phyloP scores from a whole-genome alignment of 116 monocot species.

The Iris pallida region DNA sequence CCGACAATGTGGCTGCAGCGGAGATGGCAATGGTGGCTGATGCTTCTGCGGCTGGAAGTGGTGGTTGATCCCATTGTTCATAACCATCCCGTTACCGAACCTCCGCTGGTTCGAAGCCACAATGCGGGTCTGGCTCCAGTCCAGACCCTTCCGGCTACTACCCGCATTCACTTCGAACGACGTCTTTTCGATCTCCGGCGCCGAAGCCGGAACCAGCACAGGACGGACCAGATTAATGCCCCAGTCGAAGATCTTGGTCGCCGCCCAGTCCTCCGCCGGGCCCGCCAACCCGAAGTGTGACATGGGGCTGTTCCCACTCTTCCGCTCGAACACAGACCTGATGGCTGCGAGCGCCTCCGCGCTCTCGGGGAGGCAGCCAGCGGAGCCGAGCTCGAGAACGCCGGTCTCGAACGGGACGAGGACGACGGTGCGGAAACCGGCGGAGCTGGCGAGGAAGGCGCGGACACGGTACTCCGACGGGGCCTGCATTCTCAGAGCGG shows the following conservation, averaged over 20 bases:
- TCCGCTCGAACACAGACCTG: conserved; percentile 12
- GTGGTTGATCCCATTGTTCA: neutral
- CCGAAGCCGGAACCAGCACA: neutral
- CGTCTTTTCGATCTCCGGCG: conserved; percentile 9
- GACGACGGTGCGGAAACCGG: conserved; percentile 36
- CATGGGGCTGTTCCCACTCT: neutral
- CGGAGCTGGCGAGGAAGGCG: conserved; percentile 28
- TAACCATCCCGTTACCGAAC: conserved; percentile 4
- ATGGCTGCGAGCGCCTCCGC: conserved; percentile 17
- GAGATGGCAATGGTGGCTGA: neutral
- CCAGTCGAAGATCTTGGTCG: conserved; percentile 27
- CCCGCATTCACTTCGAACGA: neutral
- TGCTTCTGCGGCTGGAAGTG: conserved; percentile 7
- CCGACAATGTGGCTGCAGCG: neutral
- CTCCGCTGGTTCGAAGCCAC: conserved; percentile 5
- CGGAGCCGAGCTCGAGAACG: conserved; percentile 40
- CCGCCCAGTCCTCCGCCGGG: neutral
- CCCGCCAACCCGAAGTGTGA: neutral
- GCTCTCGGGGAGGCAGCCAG: conserved; percentile 19
- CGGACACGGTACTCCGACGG: conserved; percentile 13
- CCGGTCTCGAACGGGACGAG: conserved; percentile 32
- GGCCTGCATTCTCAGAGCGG: neutral
- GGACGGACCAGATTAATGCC: conserved; percentile 12
- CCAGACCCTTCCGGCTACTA: conserved; percentile 2
- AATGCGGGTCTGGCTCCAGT: conserved; percentile 5